Evolutionary conservation across 1,284 basidiomycete genomes (phyloP).

Genomic region (Amylostereum areolatum): DNA sequence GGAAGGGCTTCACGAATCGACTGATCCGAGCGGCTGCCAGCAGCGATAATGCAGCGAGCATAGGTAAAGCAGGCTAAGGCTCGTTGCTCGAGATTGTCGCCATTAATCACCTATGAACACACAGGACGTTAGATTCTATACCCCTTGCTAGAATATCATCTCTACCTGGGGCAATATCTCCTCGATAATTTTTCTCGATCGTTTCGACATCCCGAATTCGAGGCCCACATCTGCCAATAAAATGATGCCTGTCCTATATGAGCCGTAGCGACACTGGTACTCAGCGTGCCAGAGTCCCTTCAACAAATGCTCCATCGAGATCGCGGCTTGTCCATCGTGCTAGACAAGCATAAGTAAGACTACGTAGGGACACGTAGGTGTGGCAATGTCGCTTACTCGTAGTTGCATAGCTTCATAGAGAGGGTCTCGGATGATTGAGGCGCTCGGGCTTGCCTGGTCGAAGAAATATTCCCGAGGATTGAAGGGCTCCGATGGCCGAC

Average conservation of each 20-base stretch:
- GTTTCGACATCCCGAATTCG: conserved; percentile 68
- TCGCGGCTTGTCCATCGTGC: conserved; percentile 51
- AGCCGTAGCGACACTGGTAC: conserved; percentile 60
- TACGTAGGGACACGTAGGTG: background rate
- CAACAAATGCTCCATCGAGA: conserved; percentile 58
- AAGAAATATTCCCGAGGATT: conserved; percentile 50
- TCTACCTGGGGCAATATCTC: conserved; percentile 74
- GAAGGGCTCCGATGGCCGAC: conserved; percentile 46
- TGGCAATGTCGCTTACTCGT: conserved; percentile 36
- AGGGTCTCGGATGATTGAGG: conserved; percentile 53
- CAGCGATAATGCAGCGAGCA: conserved; percentile 64
- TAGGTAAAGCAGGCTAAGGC: conserved; percentile 69
- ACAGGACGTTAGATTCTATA: too few relatives aligned
- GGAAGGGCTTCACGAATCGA: conserved; percentile 49
- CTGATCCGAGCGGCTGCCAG: conserved; percentile 27
- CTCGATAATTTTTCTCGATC: conserved; percentile 56
- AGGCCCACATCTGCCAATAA: conserved; percentile 70
- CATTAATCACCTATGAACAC: conserved; percentile 53
- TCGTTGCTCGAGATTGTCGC: conserved; percentile 66
- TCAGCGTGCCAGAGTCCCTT: conserved; percentile 74
- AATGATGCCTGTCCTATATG: conserved; percentile 62
- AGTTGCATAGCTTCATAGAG: conserved; percentile 59
- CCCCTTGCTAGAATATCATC: background rate
- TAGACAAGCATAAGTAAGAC: conserved; percentile 11
- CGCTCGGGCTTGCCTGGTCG: conserved; percentile 20